A percentile compares a stretch with the other conserved stretches of the same genome.
phyloP scores from a whole-genome alignment of 1,284 basidiomycete species.

The Sporisorium sorghi region DNA sequence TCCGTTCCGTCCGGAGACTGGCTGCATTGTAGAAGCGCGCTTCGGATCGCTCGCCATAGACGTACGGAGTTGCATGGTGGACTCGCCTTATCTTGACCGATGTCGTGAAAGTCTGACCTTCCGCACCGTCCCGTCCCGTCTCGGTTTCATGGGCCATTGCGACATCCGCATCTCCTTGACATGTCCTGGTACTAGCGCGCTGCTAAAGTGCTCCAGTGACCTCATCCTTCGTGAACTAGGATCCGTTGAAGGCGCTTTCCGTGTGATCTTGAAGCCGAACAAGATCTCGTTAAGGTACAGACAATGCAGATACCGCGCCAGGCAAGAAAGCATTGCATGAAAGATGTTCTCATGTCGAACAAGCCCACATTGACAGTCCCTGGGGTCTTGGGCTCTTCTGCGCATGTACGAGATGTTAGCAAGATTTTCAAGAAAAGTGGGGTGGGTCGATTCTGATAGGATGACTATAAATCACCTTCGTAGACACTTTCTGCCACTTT shows the following conservation, averaged over 20 bases:
- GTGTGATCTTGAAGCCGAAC: background rate
- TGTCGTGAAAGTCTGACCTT: no score
- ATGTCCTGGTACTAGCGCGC: background rate
- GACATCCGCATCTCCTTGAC: conserved; percentile 1
- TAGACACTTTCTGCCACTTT: background rate
- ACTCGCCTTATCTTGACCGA: no score
- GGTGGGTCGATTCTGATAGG: background rate
- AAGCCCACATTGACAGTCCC: background rate
- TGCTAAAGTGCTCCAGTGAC: background rate
- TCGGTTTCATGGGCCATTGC: background rate
- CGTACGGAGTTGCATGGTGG: conserved; percentile 22
- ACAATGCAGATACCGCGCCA: background rate
- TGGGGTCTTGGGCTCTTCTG: background rate
- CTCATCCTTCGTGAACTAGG: background rate
- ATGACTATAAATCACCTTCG: no score
- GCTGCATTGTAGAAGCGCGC: no score
- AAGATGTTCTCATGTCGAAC: background rate
- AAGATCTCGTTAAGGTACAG: background rate
- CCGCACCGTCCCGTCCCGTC: conserved; percentile 14
- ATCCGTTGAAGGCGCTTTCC: background rate
- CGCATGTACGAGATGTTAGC: background rate
- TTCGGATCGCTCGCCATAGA: conserved; percentile 19
- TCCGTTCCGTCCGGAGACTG: no score
- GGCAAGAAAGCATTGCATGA: background rate
- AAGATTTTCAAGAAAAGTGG: background rate